Percentiles rank a stretch among this genome's conserved stretches.
phyloP scores from a whole-genome alignment of 2,329 filamentous ascomycete genomes.

The Sporothrix pallida region DNA sequence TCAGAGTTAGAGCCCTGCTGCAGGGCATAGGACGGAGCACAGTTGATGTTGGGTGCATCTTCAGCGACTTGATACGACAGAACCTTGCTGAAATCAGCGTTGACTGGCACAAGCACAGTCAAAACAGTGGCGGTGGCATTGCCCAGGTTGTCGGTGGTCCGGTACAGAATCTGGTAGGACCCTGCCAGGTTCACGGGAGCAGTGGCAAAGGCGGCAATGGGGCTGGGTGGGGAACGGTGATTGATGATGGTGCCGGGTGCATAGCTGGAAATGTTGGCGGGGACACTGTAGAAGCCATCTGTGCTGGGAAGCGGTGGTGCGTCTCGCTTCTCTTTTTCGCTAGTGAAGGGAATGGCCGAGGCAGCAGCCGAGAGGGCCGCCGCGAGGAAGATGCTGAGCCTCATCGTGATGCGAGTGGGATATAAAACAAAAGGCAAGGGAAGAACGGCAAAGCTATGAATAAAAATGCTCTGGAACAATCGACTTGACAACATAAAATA shows the following conservation, averaged over 20 bases:
- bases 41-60: conserved; percentile 48
- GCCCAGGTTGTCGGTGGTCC: conserved; percentile 31
- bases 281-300: conserved; percentile 32
- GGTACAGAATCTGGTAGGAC: conserved; percentile 31
- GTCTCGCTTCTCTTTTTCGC: neutral
- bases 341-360: neutral
- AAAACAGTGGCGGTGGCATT: conserved; percentile 30
- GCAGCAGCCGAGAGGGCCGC: neutral
- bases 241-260: conserved; percentile 25
- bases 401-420: neutral
- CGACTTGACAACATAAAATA: neutral
- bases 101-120: conserved; percentile 27
- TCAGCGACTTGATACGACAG: conserved; percentile 51
- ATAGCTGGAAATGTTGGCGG: conserved; percentile 28
- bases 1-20: conserved; percentile 33
- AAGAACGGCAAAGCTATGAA: neutral
- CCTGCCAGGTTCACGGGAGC: conserved; percentile 13
- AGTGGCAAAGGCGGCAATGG: conserved; percentile 29
- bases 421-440: neutral
- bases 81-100: conserved; percentile 34
- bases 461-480: neutral
- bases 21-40: conserved; percentile 46
- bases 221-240: conserved; percentile 20
- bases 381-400: neutral
- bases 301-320: conserved; percentile 11